Base-by-base conservation (phyloP, 208 protist species). In the Trypanosoma vivax region DNA sequence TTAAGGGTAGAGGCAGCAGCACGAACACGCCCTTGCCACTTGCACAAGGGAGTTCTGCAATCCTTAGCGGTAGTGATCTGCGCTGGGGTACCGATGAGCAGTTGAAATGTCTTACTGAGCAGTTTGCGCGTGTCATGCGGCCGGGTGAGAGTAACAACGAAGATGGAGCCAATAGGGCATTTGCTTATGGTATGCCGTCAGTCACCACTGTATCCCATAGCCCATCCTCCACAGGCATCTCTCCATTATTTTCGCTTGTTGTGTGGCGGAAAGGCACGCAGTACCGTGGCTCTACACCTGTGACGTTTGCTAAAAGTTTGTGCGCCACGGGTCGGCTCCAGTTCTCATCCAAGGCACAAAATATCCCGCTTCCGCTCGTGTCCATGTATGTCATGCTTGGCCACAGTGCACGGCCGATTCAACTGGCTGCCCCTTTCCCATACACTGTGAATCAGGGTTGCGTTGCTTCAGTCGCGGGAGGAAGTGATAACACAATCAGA, bases 341-440 rank as follows among this genome's bases (percentile, higher is more conserved):
- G n/a, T n/a, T n/a, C 28, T 43, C 21, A 28, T 33, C 35, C 13
- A 11, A 28, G 16, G 7, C 29, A 5, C 2, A 30, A 6, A 23
- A 50, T 16, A 7, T 41, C 2, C 60, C 62, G 14, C 52, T 35
- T 18, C 33, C 67, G 27, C 59, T 83, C 40, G 16, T 63, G 23
- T 59, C 63, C 35, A 67, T 68, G 70, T 83, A 83, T 38, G 39
- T 67, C 11, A 65, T 92, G 48, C 49, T 70, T 2, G 84, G 84
- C 0, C 84, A 92, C 65, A 69, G 74, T 16, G 62, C 76, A 1
- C 84, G 84, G 1, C 84, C 84, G 19, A 57, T 92, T 23, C 68
- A 83, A 25, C 41, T 85, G 21, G 62, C 69, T 14, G 53, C 73
- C 5, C 84, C 84, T 14, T 88, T 84, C 45, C 24, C 48, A 27